These are phyloP conservation scores for Phytophthora pluvialis DNA, from an alignment of 352 stramenopile genomes.

Conservation along the genomic window DNA sequence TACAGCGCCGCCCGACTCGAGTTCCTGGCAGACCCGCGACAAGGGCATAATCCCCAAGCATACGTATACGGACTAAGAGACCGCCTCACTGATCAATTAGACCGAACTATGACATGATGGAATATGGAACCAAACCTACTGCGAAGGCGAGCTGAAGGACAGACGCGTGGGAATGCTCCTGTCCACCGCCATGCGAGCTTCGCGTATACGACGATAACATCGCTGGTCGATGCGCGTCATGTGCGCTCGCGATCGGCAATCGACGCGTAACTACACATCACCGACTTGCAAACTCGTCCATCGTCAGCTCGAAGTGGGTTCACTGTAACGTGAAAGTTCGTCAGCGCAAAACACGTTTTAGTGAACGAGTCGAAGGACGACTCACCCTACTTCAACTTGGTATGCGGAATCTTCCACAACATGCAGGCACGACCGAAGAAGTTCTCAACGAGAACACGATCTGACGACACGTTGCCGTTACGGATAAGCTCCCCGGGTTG, in stretches of 20 bases:
- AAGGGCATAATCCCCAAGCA: too few relatives aligned
- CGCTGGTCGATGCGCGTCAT: slow-evolving; percentile 3
- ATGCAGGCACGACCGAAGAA: slow-evolving; percentile 16
- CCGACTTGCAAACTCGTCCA: slow-evolving; percentile 7
- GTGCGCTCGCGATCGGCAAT: slow-evolving; percentile 10
- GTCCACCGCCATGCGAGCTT: background rate
- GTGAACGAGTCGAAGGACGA: slow-evolving; percentile 3
- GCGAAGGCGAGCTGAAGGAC: background rate
- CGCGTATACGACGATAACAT: background rate
- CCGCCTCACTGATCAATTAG: too few relatives aligned
- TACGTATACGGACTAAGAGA: too few relatives aligned
- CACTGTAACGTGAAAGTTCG: slow-evolving; percentile 25
- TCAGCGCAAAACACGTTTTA: slow-evolving; percentile 20
- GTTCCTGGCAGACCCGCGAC: too few relatives aligned
- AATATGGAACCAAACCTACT: slow-evolving; percentile 1
- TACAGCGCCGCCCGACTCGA: too few relatives aligned
- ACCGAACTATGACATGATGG: too few relatives aligned
- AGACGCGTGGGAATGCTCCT: background rate
- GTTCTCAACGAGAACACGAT: slow-evolving; percentile 30
- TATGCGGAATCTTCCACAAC: slow-evolving; percentile 24
- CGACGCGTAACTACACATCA: slow-evolving; percentile 12
- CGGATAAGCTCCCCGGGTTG: slow-evolving; percentile 11
- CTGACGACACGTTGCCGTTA: slow-evolving; percentile 18
- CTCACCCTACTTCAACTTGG: slow-evolving; percentile 27
- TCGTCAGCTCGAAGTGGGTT: slow-evolving; percentile 21